Evolutionary conservation across 352 stramenopile genomes (phyloP), one percentile per base, ranked within the genome.

Genomic region (Phytopythium ostracodes): DNA sequence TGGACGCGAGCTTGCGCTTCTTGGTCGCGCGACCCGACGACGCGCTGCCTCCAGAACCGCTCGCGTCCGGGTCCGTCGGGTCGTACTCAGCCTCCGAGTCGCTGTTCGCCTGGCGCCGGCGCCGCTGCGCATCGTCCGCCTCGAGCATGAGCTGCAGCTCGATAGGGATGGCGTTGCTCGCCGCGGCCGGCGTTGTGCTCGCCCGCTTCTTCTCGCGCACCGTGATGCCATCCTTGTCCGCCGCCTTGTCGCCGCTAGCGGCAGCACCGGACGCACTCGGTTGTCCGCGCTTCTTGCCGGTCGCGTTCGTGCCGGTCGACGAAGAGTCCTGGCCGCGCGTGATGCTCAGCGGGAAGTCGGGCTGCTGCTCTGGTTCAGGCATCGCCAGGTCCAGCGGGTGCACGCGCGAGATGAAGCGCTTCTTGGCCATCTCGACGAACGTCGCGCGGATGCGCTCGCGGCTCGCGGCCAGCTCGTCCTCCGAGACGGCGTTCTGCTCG

Each of bases 401-500:
- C 44, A 96, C 87, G 14, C 87, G 82, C 31, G 82, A 81, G 56
- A 96, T 89, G 72, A 91, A 94, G 53, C 87, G 79, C 67, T 91
- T 91, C 70, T 96, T 96, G 63, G 86, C 86, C 87, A 96, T 94
- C 46, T 96, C 81, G 31, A 94, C 77, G 64, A 96, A 94, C n/a
- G 70, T 68, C 18, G 81, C 65, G 33, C 78, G 83, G 52, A 96
- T 76, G 25, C 67, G 50, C 24, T 72, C 68, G 33, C 85, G 83
- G 40, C 80, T 82, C 29, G 84, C 77, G 5, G 92, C 81, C 35
- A 96, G 73, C 56, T 91, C 83, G n/a, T 79, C 69, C 20, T 93
- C 85, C 24, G 63, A 77, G 25, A 91, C 88, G 29, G 51, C 51
- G 29, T 40, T 42, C 27, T 69, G 24, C 18, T 81, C 66, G 2